Conservation (phyloP, 2,329 filamentous ascomycete species). For the Arthrobotrys entomopaga region DNA sequence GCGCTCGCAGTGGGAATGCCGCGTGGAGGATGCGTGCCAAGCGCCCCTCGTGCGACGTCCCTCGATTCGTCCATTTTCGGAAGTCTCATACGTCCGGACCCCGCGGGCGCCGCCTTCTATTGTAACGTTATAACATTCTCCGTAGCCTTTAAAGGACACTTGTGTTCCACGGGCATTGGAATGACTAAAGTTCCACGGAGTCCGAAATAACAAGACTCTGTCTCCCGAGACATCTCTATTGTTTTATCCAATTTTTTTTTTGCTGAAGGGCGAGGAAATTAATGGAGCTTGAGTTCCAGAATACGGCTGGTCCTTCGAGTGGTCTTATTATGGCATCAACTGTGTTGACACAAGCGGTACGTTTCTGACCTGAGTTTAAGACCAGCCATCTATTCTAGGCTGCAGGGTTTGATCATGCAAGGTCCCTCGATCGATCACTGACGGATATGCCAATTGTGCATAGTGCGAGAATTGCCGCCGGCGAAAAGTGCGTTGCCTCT, state of each 20-base stretch:
- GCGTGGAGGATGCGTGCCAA: slow-evolving; percentile 50
- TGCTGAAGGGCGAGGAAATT: slow-evolving; percentile 4
- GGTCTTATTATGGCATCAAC: slow-evolving; percentile 8
- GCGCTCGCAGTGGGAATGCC: slow-evolving; percentile 14
- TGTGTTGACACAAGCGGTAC: slow-evolving; percentile 52
- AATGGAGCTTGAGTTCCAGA: slow-evolving; percentile 20
- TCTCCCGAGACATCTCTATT: slow-evolving; percentile 9
- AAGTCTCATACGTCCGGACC: slow-evolving; percentile 36
- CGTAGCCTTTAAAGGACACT: slow-evolving; percentile 33
- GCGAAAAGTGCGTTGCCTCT: slow-evolving; percentile 53
- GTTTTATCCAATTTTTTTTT: slow-evolving; percentile 23
- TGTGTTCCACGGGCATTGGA: slow-evolving; percentile 32
- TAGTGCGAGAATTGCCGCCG: slow-evolving; percentile 54
- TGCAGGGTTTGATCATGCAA: slow-evolving; percentile 44
- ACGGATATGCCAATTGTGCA: neutral
- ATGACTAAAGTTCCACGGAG: slow-evolving; percentile 50
- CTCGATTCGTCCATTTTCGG: slow-evolving; percentile 33
- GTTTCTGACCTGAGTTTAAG: slow-evolving; percentile 12
- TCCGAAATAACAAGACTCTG: slow-evolving; percentile 37
- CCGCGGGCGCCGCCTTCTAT: slow-evolving; percentile 35
- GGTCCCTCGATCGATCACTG: slow-evolving; percentile 18
- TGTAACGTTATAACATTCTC: slow-evolving; percentile 36
- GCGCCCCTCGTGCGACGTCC: slow-evolving; percentile 30
- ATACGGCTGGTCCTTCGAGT: slow-evolving; percentile 26
- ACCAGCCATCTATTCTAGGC: slow-evolving; percentile 3